Conservation (phyloP, 2,329 filamentous ascomycete species). For the Eutypa lata region DNA sequence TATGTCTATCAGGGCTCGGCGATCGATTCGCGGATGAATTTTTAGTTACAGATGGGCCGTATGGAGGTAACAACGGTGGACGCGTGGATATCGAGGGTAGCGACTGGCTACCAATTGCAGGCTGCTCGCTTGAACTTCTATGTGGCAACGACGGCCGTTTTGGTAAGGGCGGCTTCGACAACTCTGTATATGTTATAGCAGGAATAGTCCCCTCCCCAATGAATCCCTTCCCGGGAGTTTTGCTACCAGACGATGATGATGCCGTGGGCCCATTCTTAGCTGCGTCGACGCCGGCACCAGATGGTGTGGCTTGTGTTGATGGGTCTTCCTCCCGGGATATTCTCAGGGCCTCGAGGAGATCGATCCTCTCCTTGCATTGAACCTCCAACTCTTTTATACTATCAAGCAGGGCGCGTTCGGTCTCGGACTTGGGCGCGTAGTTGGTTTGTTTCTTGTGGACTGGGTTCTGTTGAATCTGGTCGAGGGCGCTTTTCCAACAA, state of each 20-base stretch:
- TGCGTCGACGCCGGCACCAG: conserved; percentile 14
- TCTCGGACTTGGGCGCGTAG: conserved; percentile 72
- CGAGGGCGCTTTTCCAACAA: conserved; percentile 85
- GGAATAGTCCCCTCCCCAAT: conserved; percentile 82
- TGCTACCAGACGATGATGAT: conserved; percentile 1
- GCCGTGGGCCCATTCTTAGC: conserved; percentile 12
- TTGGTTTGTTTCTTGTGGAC: conserved; percentile 68
- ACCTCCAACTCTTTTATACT: conserved; percentile 80
- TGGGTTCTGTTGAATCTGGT: conserved; percentile 84
- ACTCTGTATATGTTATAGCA: conserved; percentile 72
- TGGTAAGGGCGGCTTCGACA: conserved; percentile 66
- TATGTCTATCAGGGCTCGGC: conserved; percentile 59
- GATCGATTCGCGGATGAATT: conserved; percentile 35
- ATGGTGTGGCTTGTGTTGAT: conserved; percentile 23
- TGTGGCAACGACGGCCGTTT: conserved; percentile 55
- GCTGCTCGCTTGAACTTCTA: conserved; percentile 50
- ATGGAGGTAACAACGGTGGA: conserved; percentile 27
- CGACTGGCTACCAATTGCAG: conserved; percentile 33
- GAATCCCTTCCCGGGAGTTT: conserved; percentile 48
- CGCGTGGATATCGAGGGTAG: conserved; percentile 24
- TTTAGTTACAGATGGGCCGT: conserved; percentile 23
- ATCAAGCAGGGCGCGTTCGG: conserved; percentile 77
- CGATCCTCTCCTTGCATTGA: conserved; percentile 90
- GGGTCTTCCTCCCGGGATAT: conserved; percentile 53
- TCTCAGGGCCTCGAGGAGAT: conserved; percentile 78